phyloP scores from a whole-genome alignment of 169 alveolate genomes.

The Eimeria necatrix region DNA sequence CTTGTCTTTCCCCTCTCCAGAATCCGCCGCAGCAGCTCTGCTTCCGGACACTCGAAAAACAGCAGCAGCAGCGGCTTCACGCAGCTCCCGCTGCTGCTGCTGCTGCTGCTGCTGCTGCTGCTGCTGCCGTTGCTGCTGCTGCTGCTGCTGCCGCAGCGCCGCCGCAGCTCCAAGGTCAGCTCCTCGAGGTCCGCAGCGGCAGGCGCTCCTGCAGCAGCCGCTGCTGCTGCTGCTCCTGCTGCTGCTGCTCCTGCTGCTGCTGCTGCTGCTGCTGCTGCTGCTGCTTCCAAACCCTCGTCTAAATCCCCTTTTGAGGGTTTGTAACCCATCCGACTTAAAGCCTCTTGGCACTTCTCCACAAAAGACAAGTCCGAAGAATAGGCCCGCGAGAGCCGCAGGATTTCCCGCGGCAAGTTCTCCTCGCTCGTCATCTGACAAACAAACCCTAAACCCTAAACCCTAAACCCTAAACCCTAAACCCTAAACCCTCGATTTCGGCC shows the following conservation, averaged over 20 bases:
- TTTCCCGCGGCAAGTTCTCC: neutral
- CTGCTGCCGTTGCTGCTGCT: constrained; percentile 7
- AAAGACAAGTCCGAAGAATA: neutral
- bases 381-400: neutral
- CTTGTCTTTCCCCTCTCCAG: constrained; percentile 90
- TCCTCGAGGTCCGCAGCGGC: neutral
- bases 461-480: constrained; percentile 31
- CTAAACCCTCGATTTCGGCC: neutral
- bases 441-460: constrained; percentile 1
- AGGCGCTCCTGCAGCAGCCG: neutral
- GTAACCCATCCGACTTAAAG: neutral
- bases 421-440: neutral
- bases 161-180: neutral
- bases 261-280: neutral
- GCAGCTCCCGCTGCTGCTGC: constrained; percentile 84
- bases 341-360: neutral
- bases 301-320: neutral
- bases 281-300: neutral
- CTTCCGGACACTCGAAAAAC: constrained; percentile 88
- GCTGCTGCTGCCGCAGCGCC: neutral
- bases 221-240: neutral
- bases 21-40: constrained; percentile 87
- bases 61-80: constrained; percentile 81
- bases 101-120: constrained; percentile 7
- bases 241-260: neutral